phyloP scores from a whole-genome alignment of 805 yeast species.

The Peterozyma xylosa region DNA sequence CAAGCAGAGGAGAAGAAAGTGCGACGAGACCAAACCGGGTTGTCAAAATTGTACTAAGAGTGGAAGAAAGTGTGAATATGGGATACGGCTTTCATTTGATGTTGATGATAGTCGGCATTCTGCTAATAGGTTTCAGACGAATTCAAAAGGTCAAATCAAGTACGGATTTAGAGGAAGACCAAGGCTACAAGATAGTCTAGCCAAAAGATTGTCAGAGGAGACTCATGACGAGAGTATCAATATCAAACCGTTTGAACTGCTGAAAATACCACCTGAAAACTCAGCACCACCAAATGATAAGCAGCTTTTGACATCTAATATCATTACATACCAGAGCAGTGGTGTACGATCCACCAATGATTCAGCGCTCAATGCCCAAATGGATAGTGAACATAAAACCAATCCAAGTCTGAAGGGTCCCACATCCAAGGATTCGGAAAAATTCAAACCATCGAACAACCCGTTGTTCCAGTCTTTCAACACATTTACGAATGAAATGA shows the following conservation, averaged over 20 bases:
- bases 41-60: constrained; percentile 40
- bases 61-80: constrained; percentile 43
- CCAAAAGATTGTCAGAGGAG: constrained; percentile 12
- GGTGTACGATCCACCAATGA: no score
- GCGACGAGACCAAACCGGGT: constrained; percentile 47
- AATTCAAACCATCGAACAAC: no score
- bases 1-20: constrained; percentile 43
- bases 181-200: constrained; percentile 24
- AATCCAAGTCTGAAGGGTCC: no score
- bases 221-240: not conserved
- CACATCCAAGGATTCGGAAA: no score
- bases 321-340: no score
- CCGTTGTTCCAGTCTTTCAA: not conserved
- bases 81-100: constrained; percentile 38
- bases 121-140: constrained; percentile 9
- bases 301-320: not conserved
- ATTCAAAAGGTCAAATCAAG: constrained; percentile 26
- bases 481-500: not conserved
- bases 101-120: constrained; percentile 37
- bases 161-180: constrained; percentile 39
- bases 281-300: no score
- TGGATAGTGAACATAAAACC: no score
- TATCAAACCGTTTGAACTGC: not conserved
- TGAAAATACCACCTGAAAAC: no score
- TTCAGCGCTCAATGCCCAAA: no score